phyloP scores from a whole-genome alignment of 805 yeast species.

The Schwanniomyces sp. region DNA sequence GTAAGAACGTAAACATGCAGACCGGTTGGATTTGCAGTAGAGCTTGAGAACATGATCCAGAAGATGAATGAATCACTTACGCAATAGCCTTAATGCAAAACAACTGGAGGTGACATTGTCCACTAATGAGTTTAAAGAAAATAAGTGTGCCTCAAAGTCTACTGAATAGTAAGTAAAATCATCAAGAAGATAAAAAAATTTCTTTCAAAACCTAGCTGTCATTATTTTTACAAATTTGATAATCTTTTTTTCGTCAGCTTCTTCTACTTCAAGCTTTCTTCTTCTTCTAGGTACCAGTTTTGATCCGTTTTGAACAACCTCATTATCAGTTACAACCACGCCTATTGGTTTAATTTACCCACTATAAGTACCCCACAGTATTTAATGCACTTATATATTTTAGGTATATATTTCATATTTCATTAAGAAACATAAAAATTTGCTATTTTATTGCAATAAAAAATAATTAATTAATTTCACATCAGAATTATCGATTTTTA shows the following conservation, averaged over 20 bases:
- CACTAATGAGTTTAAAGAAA: conserved; percentile 15
- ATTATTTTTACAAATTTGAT: neutral
- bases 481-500: too few relatives aligned
- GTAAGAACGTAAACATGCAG: conserved; percentile 7
- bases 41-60: conserved; percentile 27
- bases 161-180: too few relatives aligned
- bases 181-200: conserved; percentile 41
- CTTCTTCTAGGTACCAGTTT: conserved; percentile 4
- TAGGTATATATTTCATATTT: too few relatives aligned
- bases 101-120: conserved; percentile 21
- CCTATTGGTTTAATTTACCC: conserved; percentile 3
- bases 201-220: neutral
- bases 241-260: conserved; percentile 9
- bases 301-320: neutral
- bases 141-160: conserved; percentile 8
- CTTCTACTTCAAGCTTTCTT: conserved; percentile 8
- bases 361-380: too few relatives aligned
- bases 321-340: neutral
- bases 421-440: too few relatives aligned
- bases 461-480: too few relatives aligned
- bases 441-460: too few relatives aligned
- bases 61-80: conserved; percentile 16
- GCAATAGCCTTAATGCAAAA: conserved; percentile 14
- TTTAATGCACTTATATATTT: too few relatives aligned
- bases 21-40: conserved; percentile 18